Percentiles rank a stretch among this genome's conserved stretches.
phyloP scores from a whole-genome alignment of 2,329 filamentous ascomycete genomes.

The Pseudogymnoascus sp. region DNA sequence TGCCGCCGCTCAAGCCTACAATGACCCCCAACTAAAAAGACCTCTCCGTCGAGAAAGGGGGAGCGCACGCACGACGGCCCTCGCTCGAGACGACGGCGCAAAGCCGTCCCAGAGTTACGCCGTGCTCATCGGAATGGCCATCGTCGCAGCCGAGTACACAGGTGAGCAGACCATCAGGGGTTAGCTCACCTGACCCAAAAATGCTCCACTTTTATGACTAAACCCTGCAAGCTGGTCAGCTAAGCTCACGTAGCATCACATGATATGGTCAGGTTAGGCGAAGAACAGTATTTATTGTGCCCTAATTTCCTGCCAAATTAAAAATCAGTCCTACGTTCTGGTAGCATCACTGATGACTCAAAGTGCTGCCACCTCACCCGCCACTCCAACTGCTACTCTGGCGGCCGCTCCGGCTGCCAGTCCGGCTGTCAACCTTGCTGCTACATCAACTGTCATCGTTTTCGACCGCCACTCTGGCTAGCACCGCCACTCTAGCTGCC shows the following conservation, averaged over 20 bases:
- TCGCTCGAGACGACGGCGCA: slow-evolving; percentile 72
- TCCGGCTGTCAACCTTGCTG: no score
- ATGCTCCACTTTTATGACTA: slow-evolving; percentile 3
- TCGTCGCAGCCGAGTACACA: slow-evolving; percentile 57
- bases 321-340: no score
- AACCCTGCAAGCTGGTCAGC: not conserved
- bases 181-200: not conserved
- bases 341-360: no score
- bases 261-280: not conserved
- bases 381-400: no score
- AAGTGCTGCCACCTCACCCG: no score
- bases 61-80: slow-evolving; percentile 57
- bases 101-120: slow-evolving; percentile 94
- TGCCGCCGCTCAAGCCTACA: slow-evolving; percentile 39
- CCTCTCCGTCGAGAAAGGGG: slow-evolving; percentile 51
- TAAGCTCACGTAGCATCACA: not conserved
- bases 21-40: slow-evolving; percentile 63
- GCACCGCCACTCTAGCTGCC: no score
- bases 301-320: not conserved
- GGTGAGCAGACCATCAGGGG: not conserved
- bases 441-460: no score
- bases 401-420: no score
- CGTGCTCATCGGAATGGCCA: slow-evolving; percentile 92
- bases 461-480: no score
- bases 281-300: not conserved